These are phyloP conservation scores for Hylodesmum podocarpum DNA, from an alignment of 306 rosid genomes.

Conservation along the genomic window DNA sequence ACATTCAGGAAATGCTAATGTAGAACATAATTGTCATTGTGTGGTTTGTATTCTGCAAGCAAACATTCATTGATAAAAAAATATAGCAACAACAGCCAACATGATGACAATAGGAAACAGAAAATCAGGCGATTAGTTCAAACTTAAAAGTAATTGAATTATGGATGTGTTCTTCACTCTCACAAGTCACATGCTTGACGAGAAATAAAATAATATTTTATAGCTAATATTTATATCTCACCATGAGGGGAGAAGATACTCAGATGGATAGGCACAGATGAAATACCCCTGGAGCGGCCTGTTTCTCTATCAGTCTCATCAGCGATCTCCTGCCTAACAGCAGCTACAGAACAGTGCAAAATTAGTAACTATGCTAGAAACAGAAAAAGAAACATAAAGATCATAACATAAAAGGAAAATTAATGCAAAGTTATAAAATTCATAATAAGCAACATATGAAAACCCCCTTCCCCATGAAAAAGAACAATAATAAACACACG, in stretches of 20 bases:
- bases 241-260: conserved; percentile 96
- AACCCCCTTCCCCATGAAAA: neutral
- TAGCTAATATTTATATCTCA: conserved; percentile 39
- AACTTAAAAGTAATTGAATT: conserved; percentile 43
- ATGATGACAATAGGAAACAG: neutral
- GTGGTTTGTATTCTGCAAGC: neutral
- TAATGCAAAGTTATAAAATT: neutral
- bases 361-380: conserved; percentile 28
- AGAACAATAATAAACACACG: neutral
- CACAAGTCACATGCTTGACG: conserved; percentile 6
- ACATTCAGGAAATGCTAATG: neutral
- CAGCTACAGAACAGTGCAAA: conserved; percentile 59
- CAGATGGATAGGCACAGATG: conserved; percentile 94
- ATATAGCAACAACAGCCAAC: neutral
- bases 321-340: conserved; percentile 91
- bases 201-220: neutral
- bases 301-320: conserved; percentile 99
- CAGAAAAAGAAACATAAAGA: conserved; percentile 33
- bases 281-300: conserved; percentile 82
- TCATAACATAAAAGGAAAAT: neutral
- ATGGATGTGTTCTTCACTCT: conserved; percentile 49
- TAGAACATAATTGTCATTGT: neutral
- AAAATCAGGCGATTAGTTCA: conserved; percentile 15
- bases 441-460: neutral
- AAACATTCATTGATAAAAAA: conserved; percentile 8